phyloP scores from a whole-genome alignment of 129 eudicot genomes.

The Flaveria sonorensis region DNA sequence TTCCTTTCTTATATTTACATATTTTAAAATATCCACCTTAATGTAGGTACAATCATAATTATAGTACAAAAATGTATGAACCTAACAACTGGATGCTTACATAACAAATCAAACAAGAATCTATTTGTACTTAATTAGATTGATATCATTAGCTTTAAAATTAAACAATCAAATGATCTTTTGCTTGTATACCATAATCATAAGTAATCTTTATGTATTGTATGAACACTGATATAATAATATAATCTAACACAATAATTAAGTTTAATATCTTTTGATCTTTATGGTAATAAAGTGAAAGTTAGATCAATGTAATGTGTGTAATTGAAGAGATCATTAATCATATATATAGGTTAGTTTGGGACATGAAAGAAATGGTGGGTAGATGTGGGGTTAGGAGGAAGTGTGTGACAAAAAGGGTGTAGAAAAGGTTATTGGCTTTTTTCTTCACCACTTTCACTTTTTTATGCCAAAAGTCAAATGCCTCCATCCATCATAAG shows the following conservation, averaged over 20 bases:
- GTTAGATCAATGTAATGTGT: constrained; percentile 66
- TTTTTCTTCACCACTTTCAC: constrained; percentile 48
- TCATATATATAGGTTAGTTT: constrained; percentile 50
- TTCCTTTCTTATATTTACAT: too few species aligned
- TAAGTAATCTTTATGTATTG: not conserved
- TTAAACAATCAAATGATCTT: not conserved
- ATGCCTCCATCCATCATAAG: constrained; percentile 50
- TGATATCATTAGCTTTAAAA: constrained; percentile 5
- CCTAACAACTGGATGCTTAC: not conserved
- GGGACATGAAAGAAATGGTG: constrained; percentile 56
- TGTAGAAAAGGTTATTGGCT: constrained; percentile 62
- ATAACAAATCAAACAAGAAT: not conserved
- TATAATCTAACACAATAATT: constrained; percentile 13
- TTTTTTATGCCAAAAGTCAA: constrained; percentile 64
- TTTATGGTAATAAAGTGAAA: constrained; percentile 41
- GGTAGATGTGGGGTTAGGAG: constrained; percentile 54
- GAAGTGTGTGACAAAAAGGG: constrained; percentile 44
- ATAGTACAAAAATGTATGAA: not conserved
- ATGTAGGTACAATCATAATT: not conserved
- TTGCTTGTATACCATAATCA: constrained; percentile 6
- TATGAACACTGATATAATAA: constrained; percentile 5
- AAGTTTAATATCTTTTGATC: constrained; percentile 10
- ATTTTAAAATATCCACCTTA: too few species aligned
- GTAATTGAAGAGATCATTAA: constrained; percentile 78
- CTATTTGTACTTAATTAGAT: not conserved